phyloP scores from a whole-genome alignment of 2,329 filamentous ascomycete species.

The Lachnellula suecica region DNA sequence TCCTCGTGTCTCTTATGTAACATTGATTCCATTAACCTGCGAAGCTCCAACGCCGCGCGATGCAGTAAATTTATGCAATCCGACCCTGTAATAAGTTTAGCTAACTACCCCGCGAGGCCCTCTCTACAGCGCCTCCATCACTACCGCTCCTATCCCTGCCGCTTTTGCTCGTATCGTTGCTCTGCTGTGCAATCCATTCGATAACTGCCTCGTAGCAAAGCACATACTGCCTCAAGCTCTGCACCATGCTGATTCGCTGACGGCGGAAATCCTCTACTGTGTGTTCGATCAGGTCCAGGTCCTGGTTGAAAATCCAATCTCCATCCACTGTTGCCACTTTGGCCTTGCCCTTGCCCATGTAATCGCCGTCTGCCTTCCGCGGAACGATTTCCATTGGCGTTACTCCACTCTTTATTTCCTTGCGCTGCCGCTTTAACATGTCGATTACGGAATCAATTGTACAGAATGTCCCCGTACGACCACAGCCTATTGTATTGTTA shows the following conservation, averaged over 20 bases:
- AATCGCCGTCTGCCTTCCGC: slow-evolving; percentile 18
- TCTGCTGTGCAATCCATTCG: slow-evolving; percentile 69
- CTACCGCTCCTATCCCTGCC: slow-evolving; percentile 25
- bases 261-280: slow-evolving; percentile 88
- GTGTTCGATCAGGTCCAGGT: slow-evolving; percentile 76
- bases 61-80: slow-evolving; percentile 2
- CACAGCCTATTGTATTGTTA: too few relatives aligned
- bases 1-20: neutral
- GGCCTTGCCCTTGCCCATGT: slow-evolving; percentile 22
- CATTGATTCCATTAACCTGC: neutral
- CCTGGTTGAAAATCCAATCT: slow-evolving; percentile 69
- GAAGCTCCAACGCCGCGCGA: slow-evolving; percentile 2
- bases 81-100: too few relatives aligned
- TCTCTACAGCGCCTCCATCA: slow-evolving; percentile 9
- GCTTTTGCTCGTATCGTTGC: slow-evolving; percentile 8
- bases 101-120: neutral
- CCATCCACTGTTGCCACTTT: slow-evolving; percentile 35
- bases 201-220: slow-evolving; percentile 94
- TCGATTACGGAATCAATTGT: slow-evolving; percentile 95
- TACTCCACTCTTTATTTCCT: slow-evolving; percentile 33
- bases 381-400: slow-evolving; percentile 44
- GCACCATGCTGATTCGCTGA: slow-evolving; percentile 94
- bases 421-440: slow-evolving; percentile 86
- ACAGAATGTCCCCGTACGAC: slow-evolving; percentile 93
- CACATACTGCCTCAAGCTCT: slow-evolving; percentile 89